Evolutionary conservation across 305 asterid genomes (phyloP), one percentile per base, ranked within the genome.

Genomic region (Salvia sclarea): DNA sequence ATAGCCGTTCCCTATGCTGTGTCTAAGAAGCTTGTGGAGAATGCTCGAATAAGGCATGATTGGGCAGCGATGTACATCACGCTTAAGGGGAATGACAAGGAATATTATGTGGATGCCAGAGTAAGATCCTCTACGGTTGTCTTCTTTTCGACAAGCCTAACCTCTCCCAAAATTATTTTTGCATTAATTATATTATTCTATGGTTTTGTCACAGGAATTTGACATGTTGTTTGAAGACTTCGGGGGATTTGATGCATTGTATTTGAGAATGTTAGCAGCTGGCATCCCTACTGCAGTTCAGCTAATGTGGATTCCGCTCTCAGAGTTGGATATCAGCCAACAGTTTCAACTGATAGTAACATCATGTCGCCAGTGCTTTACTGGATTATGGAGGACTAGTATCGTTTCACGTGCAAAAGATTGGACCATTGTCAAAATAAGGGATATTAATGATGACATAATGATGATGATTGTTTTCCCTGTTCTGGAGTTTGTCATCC

Each of bases 21-120:
- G 16, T 84, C 99, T 70, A 82, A 77, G 78, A 89, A 89, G 80
- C 90, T 95, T 73, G 86, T 95, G 75, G 88, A 79, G 72, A 82
- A 82, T 79, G 99, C 98, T 84, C 84, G 91, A 75, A 85, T 95
- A 76, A 92, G 99, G 88, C 98, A 95, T 69, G 99, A 95, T 76
- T 91, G 97, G 97, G 94, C 83, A 66, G 93, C 83, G 79, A 85
- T 91, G 90, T 88, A 85, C 79, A 43, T 95, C 71, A 81, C 76
- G 61, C 85, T 95, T 61, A 95, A 88, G 85, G 99, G 99, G 66
- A 84, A 79, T 73, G 96, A 86, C 79, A 79, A 68, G 79, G 99
- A 95, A 79, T 91, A 88, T 77, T 83, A 76, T 72, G 89, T 95
- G 75, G 90, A 95, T 72, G 66, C 88, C 72, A 89, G 82, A 83